Evolutionary conservation across 1,284 basidiomycete species (phyloP).

Genomic region (Ustilago trichophora): DNA sequence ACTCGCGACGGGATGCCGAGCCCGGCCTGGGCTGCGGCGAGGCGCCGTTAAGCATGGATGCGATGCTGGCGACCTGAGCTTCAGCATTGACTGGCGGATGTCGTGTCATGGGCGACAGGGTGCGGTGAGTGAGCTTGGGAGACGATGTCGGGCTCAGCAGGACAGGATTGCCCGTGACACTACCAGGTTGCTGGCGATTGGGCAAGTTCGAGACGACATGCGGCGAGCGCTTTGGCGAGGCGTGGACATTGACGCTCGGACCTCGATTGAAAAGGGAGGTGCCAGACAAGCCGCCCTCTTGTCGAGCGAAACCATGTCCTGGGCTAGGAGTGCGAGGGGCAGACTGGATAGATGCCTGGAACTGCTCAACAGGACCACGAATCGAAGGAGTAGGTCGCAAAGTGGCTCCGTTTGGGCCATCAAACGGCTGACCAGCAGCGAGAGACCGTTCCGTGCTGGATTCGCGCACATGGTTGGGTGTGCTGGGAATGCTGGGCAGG

Average conservation of each 20-base stretch:
- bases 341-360: conserved; percentile 16
- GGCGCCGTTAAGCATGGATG: conserved; percentile 26
- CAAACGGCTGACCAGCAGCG: too few relatives aligned
- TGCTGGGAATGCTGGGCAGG: conserved; percentile 54
- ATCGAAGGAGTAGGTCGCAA: conserved; percentile 11
- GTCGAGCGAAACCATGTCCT: conserved; percentile 10
- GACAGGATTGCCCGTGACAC: conserved; percentile 7
- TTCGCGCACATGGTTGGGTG: conserved; percentile 32
- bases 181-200: conserved; percentile 10
- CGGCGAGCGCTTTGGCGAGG: conserved; percentile 41
- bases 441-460: conserved; percentile 20
- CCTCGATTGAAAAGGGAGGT: conserved; percentile 31
- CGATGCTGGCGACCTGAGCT: conserved; percentile 34
- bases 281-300: conserved; percentile 8
- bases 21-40: conserved; percentile 18
- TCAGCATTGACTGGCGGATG: conserved; percentile 28
- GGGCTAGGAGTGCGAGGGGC: conserved; percentile 35
- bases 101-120: conserved; percentile 30
- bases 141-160: conserved; percentile 28
- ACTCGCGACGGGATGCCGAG: conserved; percentile 38
- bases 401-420: not conserved
- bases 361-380: conserved; percentile 27
- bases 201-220: conserved; percentile 15
- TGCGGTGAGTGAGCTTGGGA: conserved; percentile 40
- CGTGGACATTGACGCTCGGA: conserved; percentile 22